Evolutionary conservation across 306 rosid genomes (phyloP).

Genomic region (Hylodesmum podocarpum): DNA sequence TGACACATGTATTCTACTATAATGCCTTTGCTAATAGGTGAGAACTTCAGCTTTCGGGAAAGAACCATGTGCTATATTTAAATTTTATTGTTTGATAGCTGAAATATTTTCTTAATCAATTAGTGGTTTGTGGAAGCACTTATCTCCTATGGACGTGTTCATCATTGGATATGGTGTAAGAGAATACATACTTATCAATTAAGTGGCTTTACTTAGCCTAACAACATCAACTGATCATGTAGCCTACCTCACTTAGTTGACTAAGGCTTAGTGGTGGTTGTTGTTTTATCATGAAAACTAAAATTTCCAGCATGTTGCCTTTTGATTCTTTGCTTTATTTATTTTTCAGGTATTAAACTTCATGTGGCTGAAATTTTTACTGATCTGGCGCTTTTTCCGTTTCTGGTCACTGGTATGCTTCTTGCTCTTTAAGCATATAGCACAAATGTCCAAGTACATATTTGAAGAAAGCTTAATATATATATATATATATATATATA

Average conservation of each 20-base stretch:
- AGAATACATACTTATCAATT: slow-evolving; percentile 23
- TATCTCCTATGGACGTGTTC: slow-evolving; percentile 80
- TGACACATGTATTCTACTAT: slow-evolving; percentile 80
- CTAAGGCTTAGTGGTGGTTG: slow-evolving; percentile 1
- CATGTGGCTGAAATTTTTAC: slow-evolving; percentile 91
- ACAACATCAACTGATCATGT: not conserved
- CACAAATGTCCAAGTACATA: not conserved
- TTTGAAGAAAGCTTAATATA: slow-evolving; percentile 19
- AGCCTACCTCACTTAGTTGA: slow-evolving; percentile 7
- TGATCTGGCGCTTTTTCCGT: slow-evolving; percentile 95
- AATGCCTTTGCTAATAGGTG: slow-evolving; percentile 93
- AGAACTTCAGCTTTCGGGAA: slow-evolving; percentile 30
- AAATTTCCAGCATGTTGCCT: slow-evolving; percentile 9
- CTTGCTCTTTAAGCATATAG: slow-evolving; percentile 27
- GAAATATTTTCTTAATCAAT: slow-evolving; percentile 30
- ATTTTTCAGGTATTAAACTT: slow-evolving; percentile 80
- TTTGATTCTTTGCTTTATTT: slow-evolving; percentile 20
- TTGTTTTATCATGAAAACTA: not conserved
- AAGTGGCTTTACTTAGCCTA: slow-evolving; percentile 10
- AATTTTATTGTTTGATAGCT: slow-evolving; percentile 32
- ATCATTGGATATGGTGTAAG: slow-evolving; percentile 97
- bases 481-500: too few relatives aligned
- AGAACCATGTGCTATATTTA: not conserved
- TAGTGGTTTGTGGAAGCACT: slow-evolving; percentile 77
- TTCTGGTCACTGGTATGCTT: slow-evolving; percentile 87